Percentiles rank a stretch among this genome's conserved stretches.
phyloP scores from a whole-genome alignment of 148 eudicot genomes.

The Nepenthes mirabilis region DNA sequence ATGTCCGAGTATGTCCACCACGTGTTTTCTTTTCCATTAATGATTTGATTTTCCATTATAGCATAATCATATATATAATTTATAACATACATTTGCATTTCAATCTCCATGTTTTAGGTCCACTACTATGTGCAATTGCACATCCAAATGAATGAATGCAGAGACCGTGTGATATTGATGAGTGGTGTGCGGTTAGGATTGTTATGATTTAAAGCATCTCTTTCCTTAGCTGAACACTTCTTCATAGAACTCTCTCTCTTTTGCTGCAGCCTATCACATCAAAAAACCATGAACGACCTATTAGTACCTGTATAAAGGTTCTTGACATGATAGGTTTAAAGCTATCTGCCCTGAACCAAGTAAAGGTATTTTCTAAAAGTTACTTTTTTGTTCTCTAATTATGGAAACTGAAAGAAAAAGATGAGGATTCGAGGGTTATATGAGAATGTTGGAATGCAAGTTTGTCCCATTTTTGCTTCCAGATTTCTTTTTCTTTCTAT shows the following conservation, averaged over 20 bases:
- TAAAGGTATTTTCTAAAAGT: slow-evolving; percentile 51
- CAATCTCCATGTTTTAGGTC: slow-evolving; percentile 32
- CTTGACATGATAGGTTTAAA: slow-evolving; percentile 96
- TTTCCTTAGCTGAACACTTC: background rate
- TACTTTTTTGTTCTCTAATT: background rate
- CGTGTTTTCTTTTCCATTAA: background rate
- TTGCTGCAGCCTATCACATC: slow-evolving; percentile 65
- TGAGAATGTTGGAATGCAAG: no score
- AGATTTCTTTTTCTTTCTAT: no score
- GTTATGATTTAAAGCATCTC: slow-evolving; percentile 1
- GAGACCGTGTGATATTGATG: slow-evolving; percentile 89
- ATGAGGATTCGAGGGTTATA: no score
- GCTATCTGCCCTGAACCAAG: slow-evolving; percentile 74
- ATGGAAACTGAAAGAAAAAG: no score
- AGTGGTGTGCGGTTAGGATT: slow-evolving; percentile 14
- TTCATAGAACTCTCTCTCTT: slow-evolving; percentile 6
- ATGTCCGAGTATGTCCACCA: no score
- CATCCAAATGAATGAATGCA: slow-evolving; percentile 91
- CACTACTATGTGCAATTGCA: slow-evolving; percentile 91
- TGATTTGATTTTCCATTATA: background rate
- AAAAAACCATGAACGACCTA: slow-evolving; percentile 48
- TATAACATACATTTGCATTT: background rate
- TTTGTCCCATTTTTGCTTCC: no score
- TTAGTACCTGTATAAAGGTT: slow-evolving; percentile 77
- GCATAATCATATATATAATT: no score